These are phyloP conservation scores for Fomitopsis pinicola DNA, from an alignment of 1,284 basidiomycete genomes.

Conservation along the genomic window DNA sequence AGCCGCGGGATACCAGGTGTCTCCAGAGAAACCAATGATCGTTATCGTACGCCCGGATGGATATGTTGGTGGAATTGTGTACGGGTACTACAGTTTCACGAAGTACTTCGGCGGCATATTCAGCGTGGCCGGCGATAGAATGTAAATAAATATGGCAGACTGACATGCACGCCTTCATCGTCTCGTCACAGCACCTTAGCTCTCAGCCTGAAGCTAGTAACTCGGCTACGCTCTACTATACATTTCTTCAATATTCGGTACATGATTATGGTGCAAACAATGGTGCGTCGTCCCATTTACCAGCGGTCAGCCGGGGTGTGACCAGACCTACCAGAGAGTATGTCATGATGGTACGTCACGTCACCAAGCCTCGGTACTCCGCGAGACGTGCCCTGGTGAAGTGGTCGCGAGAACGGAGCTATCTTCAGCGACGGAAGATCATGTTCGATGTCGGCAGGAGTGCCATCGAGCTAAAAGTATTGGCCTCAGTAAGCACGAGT, in stretches of 20 bases:
- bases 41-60: too few relatives aligned
- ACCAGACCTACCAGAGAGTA: constrained; percentile 2
- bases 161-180: not conserved
- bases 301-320: constrained; percentile 3
- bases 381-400: not conserved
- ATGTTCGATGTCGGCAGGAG: not conserved
- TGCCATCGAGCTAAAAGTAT: constrained; percentile 1
- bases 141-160: too few relatives aligned
- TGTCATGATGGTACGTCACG: not conserved
- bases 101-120: too few relatives aligned
- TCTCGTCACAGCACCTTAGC: too few relatives aligned
- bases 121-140: too few relatives aligned
- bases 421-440: constrained; percentile 9
- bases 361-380: constrained; percentile 1
- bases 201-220: not conserved
- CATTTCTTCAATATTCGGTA: not conserved
- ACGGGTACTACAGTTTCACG: too few relatives aligned
- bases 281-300: not conserved
- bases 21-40: too few relatives aligned
- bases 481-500: not conserved
- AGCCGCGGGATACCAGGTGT: too few relatives aligned
- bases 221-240: not conserved
- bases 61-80: too few relatives aligned
- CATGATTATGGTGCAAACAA: too few relatives aligned
- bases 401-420: not conserved